Evolutionary conservation across 805 yeast species (phyloP).

Genomic region (Suhomyces xylopsoci): DNA sequence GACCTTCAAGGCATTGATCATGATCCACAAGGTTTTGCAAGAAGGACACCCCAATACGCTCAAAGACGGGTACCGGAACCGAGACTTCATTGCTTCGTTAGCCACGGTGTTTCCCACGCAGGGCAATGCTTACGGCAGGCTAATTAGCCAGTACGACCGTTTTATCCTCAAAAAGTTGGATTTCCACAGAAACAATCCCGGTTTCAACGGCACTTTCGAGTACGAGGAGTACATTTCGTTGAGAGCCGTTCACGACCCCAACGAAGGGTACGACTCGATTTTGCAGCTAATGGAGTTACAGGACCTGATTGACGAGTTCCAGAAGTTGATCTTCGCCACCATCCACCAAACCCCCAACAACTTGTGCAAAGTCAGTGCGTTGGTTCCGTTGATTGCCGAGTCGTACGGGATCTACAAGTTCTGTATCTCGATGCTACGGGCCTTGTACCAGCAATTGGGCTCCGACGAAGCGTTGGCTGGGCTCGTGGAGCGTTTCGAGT

Average conservation of each 20-base stretch:
- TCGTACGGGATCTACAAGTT: slow-evolving; percentile 91
- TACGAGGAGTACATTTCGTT: slow-evolving; percentile 92
- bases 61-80: slow-evolving; percentile 74
- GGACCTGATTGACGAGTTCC: slow-evolving; percentile 77
- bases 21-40: slow-evolving; percentile 89
- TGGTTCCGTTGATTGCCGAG: slow-evolving; percentile 88
- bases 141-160: slow-evolving; percentile 73
- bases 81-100: slow-evolving; percentile 73
- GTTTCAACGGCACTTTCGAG: slow-evolving; percentile 93
- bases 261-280: slow-evolving; percentile 90
- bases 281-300: slow-evolving; percentile 82
- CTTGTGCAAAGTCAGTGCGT: slow-evolving; percentile 80
- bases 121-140: slow-evolving; percentile 57
- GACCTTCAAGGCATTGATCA: slow-evolving; percentile 78
- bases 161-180: slow-evolving; percentile 69
- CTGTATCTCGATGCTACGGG: slow-evolving; percentile 84
- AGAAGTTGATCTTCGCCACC: slow-evolving; percentile 70
- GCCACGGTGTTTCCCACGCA: slow-evolving; percentile 50
- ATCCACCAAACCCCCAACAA: slow-evolving; percentile 55
- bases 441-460: slow-evolving; percentile 70
- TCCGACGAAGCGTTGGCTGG: slow-evolving; percentile 76
- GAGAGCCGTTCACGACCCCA: slow-evolving; percentile 85
- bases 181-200: slow-evolving; percentile 81
- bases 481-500: slow-evolving; percentile 63
- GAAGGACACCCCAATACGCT: slow-evolving; percentile 93